Base-by-base conservation (phyloP, 495 filamentous ascomycete genomes). In the Annulohypoxylon maeteangense region DNA sequence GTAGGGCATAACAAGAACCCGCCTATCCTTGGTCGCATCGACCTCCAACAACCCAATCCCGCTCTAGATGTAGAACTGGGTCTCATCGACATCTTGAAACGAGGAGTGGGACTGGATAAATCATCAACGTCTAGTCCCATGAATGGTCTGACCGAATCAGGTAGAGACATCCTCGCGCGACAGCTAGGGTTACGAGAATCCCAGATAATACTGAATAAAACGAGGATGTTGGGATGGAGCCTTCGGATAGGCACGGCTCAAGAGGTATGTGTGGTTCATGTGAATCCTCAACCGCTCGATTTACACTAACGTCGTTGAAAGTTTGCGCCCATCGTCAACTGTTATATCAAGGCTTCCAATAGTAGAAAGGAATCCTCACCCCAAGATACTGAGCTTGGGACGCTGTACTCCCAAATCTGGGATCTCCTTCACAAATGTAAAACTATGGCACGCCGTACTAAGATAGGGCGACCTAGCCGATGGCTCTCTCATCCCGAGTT, bases 201-300 rank as follows among this genome's bases (percentile, higher is more conserved):
- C 0, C 71, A 74, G 22, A 70, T 76, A 55, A 71, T 57, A 18
- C 38, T 81, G 16, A 75, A 80, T 16, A 83, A 81, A 62, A 80
- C 78, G 8, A 81, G 81, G 32, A 38, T 82, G 6, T 77, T 83
- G 60, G 80, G 79, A 32, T 79, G 78, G 68, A 85, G 80, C n/a
- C 76, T 81, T 63, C 82, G 81, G 78, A 78, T 82, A 51, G 75
- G 78, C 54, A 71, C 67, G 0, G 77, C 78, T 34, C 63, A 76
- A 61, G 81, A 84, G 78, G 83, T 85, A 78, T 42, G 83, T 85
- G 78, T 42, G 44, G 31, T 48, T 23, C 44, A 27, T 29, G 54
- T 29, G 62, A 22, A 40, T 14, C 29, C 20, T 14, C 32, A 18
- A 18, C 47, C n/a, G 4, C 29, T 18, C 25, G n/a, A 7, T 11